Evolutionary conservation across 345 rosid species (phyloP).

Genomic region (Eucalyptus coolabah): DNA sequence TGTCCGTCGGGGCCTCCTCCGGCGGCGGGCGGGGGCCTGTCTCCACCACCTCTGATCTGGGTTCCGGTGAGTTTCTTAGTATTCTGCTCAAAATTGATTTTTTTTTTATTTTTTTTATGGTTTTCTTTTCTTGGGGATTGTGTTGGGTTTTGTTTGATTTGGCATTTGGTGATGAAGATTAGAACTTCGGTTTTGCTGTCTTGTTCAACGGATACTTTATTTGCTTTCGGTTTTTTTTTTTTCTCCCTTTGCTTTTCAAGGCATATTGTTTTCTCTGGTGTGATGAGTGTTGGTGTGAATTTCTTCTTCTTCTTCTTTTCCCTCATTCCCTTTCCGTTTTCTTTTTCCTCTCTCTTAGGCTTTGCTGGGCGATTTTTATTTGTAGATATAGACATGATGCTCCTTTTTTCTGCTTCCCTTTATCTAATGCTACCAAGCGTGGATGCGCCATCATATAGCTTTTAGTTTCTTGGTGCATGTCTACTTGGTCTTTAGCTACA

Average conservation of each 20-base stretch:
- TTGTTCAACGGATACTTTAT: not conserved
- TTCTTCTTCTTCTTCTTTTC: not conserved
- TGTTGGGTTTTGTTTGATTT: not conserved
- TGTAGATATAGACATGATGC: not conserved
- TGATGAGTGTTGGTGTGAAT: not conserved
- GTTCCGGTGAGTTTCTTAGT: constrained; percentile 28
- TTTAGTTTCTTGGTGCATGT: not conserved
- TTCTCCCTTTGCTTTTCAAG: not conserved
- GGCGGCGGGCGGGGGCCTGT: constrained; percentile 49
- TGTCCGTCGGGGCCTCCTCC: constrained; percentile 37
- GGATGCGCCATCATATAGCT: not conserved
- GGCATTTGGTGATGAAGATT: not conserved
- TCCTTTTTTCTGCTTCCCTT: not conserved
- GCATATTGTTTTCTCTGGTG: not conserved
- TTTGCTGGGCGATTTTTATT: not conserved
- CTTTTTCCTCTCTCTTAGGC: not conserved
- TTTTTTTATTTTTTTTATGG: not conserved
- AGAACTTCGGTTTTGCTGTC: not conserved
- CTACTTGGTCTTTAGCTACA: not conserved
- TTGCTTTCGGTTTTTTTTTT: not conserved
- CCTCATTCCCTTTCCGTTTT: not conserved
- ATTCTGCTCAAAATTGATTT: not conserved
- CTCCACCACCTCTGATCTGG: constrained; percentile 85
- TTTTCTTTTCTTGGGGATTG: not conserved
- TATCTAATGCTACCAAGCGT: not conserved